These are phyloP conservation scores for Mortierella sp. DNA, from an alignment of 371 early-diverging fungal species.

Conservation along the genomic window DNA sequence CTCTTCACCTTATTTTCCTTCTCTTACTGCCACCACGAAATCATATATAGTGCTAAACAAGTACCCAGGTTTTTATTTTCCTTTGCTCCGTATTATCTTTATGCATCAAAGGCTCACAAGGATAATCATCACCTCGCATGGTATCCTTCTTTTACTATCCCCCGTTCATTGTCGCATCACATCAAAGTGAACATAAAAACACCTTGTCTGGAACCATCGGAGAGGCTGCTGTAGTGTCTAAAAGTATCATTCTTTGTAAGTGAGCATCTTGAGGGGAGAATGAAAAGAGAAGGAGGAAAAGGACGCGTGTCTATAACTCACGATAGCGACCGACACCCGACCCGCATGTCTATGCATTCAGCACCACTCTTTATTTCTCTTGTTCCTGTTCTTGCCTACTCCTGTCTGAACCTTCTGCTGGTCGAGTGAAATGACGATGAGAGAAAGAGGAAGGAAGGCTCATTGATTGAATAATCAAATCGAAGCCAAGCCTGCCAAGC, in stretches of 20 bases:
- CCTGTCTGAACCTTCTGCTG: too few species aligned
- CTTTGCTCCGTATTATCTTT: conserved; percentile 4
- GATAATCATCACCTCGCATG: conserved; percentile 8
- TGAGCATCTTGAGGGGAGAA: background rate
- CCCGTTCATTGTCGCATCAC: conserved; percentile 3
- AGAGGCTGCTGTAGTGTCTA: background rate
- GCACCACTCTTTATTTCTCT: background rate
- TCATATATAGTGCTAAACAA: too few species aligned
- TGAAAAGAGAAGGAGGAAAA: background rate
- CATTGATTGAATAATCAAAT: background rate
- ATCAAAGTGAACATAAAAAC: background rate
- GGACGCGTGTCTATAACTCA: background rate
- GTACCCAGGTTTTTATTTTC: background rate
- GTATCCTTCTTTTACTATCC: background rate
- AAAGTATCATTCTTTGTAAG: conserved; percentile 2
- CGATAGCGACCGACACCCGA: background rate
- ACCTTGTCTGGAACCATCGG: background rate
- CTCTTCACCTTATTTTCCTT: background rate
- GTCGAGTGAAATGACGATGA: too few species aligned
- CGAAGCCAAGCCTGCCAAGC: too few species aligned
- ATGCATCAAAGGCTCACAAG: conserved; percentile 7
- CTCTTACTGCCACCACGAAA: background rate
- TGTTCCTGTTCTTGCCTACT: too few species aligned
- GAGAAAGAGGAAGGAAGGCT: background rate
- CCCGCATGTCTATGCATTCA: background rate